Evolutionary conservation across 257 asterid genomes (phyloP).

Genomic region (Capsicum rhomboideum): DNA sequence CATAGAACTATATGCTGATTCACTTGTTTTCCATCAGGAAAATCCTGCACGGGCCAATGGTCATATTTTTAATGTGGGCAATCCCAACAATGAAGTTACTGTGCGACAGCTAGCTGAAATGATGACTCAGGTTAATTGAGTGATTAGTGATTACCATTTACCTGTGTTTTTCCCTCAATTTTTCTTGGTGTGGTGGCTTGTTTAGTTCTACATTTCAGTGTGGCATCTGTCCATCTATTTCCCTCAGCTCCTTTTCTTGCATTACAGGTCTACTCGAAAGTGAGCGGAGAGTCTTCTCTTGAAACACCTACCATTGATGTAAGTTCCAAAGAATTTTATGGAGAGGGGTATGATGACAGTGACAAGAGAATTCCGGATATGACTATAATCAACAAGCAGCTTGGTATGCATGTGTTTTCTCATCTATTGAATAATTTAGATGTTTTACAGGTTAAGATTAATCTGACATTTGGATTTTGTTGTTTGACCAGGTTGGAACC

Average conservation of each 20-base stretch:
- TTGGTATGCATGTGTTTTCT: slow-evolving; percentile 39
- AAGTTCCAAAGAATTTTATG: slow-evolving; percentile 88
- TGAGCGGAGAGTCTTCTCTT: slow-evolving; percentile 66
- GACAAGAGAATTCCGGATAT: slow-evolving; percentile 96
- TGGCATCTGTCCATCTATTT: not conserved
- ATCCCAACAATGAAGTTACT: slow-evolving; percentile 92
- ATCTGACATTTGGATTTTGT: not conserved
- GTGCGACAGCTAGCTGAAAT: slow-evolving; percentile 96
- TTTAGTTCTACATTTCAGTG: not conserved
- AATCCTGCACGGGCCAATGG: slow-evolving; percentile 93
- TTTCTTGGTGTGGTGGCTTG: not conserved
- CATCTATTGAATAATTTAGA: not conserved
- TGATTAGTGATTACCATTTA: no score
- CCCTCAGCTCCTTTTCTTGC: not conserved
- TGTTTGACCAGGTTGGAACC: slow-evolving; percentile 48
- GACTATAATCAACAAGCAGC: slow-evolving; percentile 88
- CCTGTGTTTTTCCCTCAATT: not conserved
- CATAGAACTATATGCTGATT: slow-evolving; percentile 8
- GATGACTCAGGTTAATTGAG: slow-evolving; percentile 75
- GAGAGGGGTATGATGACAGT: slow-evolving; percentile 95
- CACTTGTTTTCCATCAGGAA: slow-evolving; percentile 41
- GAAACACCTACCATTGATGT: slow-evolving; percentile 69
- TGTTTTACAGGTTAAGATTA: not conserved
- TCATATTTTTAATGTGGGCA: slow-evolving; percentile 86
- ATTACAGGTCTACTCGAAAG: slow-evolving; percentile 68